phyloP scores from a whole-genome alignment of 345 rosid genomes.

The Brassica nigra region DNA sequence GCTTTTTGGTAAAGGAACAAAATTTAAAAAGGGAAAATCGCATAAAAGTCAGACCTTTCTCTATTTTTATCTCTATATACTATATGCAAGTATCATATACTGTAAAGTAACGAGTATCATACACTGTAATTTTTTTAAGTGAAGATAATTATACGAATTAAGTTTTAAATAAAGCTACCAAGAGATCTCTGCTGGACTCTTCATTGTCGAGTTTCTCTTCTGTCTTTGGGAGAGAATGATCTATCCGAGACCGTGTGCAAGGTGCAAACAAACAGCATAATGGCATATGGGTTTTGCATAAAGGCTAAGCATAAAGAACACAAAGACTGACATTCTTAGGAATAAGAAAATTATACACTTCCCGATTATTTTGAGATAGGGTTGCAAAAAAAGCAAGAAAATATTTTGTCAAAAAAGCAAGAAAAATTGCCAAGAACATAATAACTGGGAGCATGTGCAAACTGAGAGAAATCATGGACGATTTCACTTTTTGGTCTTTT shows the following conservation, averaged over 20 bases:
- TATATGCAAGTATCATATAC: not conserved
- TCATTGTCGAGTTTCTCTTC: not conserved
- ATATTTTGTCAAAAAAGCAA: not conserved
- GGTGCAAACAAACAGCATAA: conserved; percentile 9
- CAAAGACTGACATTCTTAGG: not conserved
- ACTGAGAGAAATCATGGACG: not conserved
- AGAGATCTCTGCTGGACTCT: not conserved
- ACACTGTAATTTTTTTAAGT: not conserved
- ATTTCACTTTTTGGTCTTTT: not conserved
- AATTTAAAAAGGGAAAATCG: no score
- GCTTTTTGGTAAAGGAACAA: not conserved
- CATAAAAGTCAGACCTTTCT: conserved; percentile 19
- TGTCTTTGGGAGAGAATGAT: not conserved
- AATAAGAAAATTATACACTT: no score
- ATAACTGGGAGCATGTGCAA: not conserved
- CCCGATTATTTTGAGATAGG: not conserved
- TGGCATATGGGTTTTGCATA: conserved; percentile 3
- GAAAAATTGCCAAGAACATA: not conserved
- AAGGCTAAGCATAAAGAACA: not conserved
- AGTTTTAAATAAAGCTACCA: not conserved
- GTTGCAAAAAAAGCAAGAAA: not conserved
- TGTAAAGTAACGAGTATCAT: not conserved
- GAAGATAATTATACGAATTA: not conserved
- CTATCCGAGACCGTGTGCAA: conserved; percentile 5
- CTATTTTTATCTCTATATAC: not conserved